phyloP scores from a whole-genome alignment of 2,329 filamentous ascomycete genomes.

The Fusarium sp. region DNA sequence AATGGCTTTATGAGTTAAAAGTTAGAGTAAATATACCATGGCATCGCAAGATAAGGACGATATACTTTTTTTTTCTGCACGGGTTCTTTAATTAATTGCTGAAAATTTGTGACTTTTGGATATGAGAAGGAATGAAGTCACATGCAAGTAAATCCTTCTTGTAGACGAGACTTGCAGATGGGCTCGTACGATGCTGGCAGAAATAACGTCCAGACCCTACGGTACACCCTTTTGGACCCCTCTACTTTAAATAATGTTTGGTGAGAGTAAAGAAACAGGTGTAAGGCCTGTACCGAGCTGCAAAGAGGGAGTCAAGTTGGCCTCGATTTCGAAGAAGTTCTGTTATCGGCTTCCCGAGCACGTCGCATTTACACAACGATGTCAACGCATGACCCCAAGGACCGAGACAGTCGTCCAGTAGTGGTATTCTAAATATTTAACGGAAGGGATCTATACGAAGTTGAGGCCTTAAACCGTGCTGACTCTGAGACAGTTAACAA shows the following conservation, averaged over 20 bases:
- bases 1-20: background rate
- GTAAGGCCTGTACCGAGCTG: rapidly evolving
- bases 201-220: background rate
- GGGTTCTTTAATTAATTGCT: background rate
- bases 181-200: background rate
- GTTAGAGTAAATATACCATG: background rate
- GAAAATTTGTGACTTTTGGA: background rate
- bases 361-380: background rate
- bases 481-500: background rate
- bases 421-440: background rate
- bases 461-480: background rate
- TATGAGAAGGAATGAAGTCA: background rate
- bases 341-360: background rate
- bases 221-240: background rate
- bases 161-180: background rate
- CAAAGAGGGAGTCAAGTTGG: background rate
- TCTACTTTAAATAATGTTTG: background rate
- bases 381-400: background rate
- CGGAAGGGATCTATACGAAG: background rate
- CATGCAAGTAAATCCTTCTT: background rate
- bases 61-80: background rate
- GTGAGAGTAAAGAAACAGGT: background rate
- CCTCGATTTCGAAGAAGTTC: background rate
- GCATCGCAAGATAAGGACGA: background rate
- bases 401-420: background rate